A percentile compares a stretch with the other conserved stretches of the same genome.
These are phyloP conservation scores for Fusarium sp. DNA, from an alignment of 2,329 filamentous ascomycete genomes.

Conservation along the genomic window DNA sequence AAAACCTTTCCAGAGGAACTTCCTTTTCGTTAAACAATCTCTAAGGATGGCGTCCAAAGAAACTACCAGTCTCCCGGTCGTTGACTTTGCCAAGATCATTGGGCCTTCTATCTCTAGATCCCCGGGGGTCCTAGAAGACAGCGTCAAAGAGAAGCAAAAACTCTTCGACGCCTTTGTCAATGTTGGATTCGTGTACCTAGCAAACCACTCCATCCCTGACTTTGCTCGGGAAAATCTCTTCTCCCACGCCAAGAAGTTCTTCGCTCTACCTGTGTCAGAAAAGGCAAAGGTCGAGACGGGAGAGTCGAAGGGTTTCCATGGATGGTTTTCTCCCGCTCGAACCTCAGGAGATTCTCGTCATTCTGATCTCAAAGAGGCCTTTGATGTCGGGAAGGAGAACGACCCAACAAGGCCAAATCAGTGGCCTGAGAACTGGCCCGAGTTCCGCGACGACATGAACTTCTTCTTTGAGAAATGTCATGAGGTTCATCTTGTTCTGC, in stretches of 20 bases:
- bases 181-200: not conserved
- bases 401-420: not conserved
- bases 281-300: not conserved
- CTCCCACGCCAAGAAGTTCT: not conserved
- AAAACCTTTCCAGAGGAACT: not conserved
- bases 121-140: not conserved
- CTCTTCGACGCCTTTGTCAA: not conserved
- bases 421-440: not conserved
- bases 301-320: not conserved
- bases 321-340: not conserved
- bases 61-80: not conserved
- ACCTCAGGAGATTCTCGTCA: not conserved
- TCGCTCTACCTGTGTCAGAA: not conserved
- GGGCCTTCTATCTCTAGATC: not conserved
- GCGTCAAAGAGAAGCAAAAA: not conserved
- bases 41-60: not conserved
- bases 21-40: accelerated
- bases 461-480: not conserved
- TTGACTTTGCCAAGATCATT: not conserved
- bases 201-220: not conserved
- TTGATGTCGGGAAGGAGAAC: not conserved
- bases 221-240: not conserved
- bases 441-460: not conserved
- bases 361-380: not conserved
- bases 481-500: not conserved